Conservation (phyloP, 2,329 filamentous ascomycete species). For the Calonectria leucothoes region DNA sequence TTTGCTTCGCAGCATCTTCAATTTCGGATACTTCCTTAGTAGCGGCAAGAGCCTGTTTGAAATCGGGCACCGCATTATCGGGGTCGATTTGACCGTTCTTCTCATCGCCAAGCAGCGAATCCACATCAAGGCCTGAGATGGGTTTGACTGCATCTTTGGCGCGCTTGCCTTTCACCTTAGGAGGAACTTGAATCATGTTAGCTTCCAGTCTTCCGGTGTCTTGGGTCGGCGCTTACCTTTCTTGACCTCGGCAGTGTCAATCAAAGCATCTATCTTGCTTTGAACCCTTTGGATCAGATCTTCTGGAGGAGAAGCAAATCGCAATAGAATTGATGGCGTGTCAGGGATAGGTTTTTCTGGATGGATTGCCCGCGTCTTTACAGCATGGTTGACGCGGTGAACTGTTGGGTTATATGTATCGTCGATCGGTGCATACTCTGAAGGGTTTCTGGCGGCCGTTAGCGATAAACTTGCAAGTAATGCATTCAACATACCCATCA, state of each 20-base stretch:
- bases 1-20: constrained; percentile 76
- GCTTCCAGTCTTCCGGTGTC: background rate
- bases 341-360: constrained; percentile 73
- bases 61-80: constrained; percentile 88
- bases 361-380: constrained; percentile 84
- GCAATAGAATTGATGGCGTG: constrained; percentile 72
- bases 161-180: constrained; percentile 81
- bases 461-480: background rate
- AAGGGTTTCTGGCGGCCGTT: constrained; percentile 50
- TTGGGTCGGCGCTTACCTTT: constrained; percentile 66
- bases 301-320: constrained; percentile 78
- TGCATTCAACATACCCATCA: constrained; percentile 67
- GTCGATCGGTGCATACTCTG: constrained; percentile 81
- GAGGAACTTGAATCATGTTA: constrained; percentile 69
- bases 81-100: constrained; percentile 59
- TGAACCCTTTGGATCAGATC: constrained; percentile 70
- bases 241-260: constrained; percentile 82
- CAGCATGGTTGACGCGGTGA: constrained; percentile 89
- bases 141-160: constrained; percentile 80
- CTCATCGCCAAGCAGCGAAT: constrained; percentile 77
- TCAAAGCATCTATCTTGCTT: constrained; percentile 71
- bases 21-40: constrained; percentile 72
- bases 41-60: constrained; percentile 80
- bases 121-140: constrained; percentile 89
- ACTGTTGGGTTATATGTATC: constrained; percentile 87